Evolutionary conservation across 352 stramenopile genomes (phyloP).

Genomic region (Phytopythium cucurbitacearum): DNA sequence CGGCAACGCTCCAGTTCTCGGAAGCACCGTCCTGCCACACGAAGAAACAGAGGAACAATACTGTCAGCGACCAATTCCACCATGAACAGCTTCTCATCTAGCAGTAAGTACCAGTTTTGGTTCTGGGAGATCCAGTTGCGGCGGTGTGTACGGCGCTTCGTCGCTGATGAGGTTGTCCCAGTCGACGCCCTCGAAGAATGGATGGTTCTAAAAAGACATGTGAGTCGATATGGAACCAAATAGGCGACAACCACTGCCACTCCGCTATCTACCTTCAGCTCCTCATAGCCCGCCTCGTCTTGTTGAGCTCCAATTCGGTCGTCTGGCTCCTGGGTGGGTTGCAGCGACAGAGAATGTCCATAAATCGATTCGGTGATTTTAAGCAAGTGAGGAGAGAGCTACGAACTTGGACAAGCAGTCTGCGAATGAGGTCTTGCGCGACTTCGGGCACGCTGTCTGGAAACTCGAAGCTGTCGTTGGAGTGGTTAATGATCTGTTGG

Average conservation of each 20-base stretch:
- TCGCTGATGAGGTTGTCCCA: constrained; percentile 59
- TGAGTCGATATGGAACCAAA: background rate
- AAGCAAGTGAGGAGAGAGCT: background rate
- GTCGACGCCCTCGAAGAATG: constrained; percentile 76
- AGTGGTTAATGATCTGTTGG: constrained; percentile 75
- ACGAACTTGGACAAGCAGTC: constrained; percentile 65
- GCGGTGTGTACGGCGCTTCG: constrained; percentile 53
- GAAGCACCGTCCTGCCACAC: constrained; percentile 54
- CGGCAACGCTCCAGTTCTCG: constrained; percentile 75
- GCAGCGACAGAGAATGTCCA: background rate
- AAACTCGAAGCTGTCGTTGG: constrained; percentile 72
- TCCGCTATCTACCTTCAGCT: constrained; percentile 45
- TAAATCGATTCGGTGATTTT: background rate
- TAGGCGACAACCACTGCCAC: background rate
- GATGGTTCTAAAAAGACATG: constrained; percentile 37
- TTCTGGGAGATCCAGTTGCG: constrained; percentile 49
- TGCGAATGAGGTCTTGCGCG: constrained; percentile 68
- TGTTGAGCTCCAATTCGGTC: constrained; percentile 69
- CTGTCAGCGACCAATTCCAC: background rate
- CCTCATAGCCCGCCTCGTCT: constrained; percentile 57
- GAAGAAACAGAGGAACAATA: background rate
- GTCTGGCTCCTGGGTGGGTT: constrained; percentile 25
- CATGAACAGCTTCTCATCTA: constrained; percentile 1
- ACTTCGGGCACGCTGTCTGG: constrained; percentile 58
- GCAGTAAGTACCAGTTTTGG: constrained; percentile 39